Percentiles rank a stretch among this genome's conserved stretches.
Conservation (phyloP, 257 asterid genomes). For the Perilla frutescens region DNA sequence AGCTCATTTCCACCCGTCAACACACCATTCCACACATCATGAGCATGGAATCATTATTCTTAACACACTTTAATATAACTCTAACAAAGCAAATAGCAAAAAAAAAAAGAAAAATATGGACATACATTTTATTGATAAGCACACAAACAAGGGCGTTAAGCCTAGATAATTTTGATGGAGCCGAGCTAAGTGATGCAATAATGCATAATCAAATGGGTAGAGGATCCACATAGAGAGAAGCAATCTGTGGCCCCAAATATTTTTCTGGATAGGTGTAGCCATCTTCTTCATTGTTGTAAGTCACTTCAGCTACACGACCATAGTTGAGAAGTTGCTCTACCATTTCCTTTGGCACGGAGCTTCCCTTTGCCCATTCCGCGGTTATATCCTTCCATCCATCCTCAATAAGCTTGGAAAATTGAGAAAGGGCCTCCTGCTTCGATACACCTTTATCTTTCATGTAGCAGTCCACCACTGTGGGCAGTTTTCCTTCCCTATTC, state of each 20-base stretch:
- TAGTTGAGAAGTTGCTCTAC: slow-evolving; percentile 1
- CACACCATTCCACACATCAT: too few species aligned
- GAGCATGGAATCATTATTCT: too few species aligned
- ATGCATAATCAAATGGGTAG: not conserved
- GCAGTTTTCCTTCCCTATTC: not conserved
- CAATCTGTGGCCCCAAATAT: not conserved
- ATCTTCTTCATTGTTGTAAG: slow-evolving; percentile 13
- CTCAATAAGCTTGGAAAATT: not conserved
- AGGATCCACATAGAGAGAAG: slow-evolving; percentile 19
- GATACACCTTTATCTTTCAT: not conserved
- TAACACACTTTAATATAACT: too few species aligned
- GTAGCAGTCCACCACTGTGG: slow-evolving; percentile 16
- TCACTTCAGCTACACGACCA: not conserved
- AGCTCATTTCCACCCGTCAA: too few species aligned
- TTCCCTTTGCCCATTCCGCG: not conserved
- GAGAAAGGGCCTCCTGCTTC: not conserved
- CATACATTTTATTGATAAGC: too few species aligned
- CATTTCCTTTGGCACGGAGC: not conserved
- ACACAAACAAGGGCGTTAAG: too few species aligned
- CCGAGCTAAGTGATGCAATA: too few species aligned
- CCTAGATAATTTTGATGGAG: too few species aligned
- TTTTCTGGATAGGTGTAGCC: not conserved
- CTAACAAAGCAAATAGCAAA: too few species aligned
- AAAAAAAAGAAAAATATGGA: too few species aligned
- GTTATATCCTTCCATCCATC: slow-evolving; percentile 24